Base-by-base conservation (phyloP, 306 rosid genomes). In the Corylus avellana region DNA sequence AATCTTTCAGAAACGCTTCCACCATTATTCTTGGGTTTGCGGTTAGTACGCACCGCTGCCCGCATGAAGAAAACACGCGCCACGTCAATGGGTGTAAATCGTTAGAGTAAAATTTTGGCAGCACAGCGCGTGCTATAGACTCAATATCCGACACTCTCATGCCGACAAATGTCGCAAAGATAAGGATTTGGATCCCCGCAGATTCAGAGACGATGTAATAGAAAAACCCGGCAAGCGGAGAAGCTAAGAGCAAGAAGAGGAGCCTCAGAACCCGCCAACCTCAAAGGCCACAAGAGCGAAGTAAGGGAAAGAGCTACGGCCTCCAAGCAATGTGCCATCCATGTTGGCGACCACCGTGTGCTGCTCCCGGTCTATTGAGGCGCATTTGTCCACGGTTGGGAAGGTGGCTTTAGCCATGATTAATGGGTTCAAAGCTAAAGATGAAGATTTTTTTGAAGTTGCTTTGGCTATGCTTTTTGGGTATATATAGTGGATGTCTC, bases 11-110 rank as follows among this genome's bases (percentile, higher is more conserved):
- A 64, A 94, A 94, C 0, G 93, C 80, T 8, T 94, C 97, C 80
- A 92, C 98, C 97, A 90, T 94, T 6, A 94, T 74, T 84, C 89
- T 89, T 0, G 97, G 97, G 47, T 90, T 94, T 1, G 96, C 97
- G 0, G 97, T 94, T 0, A 94, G 80, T 0, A 92, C 95, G 7
- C 86, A 89, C 1, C 93, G 82, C 39, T 74, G 84, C 68, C 93
- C 92, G 0, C 97, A 92, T 0, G 97, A 83, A 0, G 94, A 89
- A 44, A 92, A 89, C 70, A 92, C 95, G 1, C 91, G 82, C 97
- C 97, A 94, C 2, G 89, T 64, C 77, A 89, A 90, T 0, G 91
- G 89, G 57, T 91, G 97, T 0, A 94, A 53, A 13, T 94, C 97
- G 0, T 53, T 57, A 0, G 89, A 78, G 39, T 94, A 94, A 55